phyloP scores from a whole-genome alignment of 1,284 basidiomycete species.

The Pseudomicrostroma phylloplanum region DNA sequence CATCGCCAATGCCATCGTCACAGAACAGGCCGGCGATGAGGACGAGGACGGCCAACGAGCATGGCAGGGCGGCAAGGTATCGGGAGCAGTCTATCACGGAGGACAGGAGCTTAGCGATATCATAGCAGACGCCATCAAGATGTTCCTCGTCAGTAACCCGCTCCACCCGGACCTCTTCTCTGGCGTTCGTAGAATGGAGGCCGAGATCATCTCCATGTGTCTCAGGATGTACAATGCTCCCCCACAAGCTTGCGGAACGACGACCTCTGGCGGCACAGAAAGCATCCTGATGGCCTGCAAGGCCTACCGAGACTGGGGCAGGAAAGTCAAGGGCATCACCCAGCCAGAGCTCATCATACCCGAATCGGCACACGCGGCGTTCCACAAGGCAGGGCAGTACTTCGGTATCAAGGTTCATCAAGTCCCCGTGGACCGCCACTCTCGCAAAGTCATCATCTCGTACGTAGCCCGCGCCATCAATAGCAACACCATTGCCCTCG shows the following conservation, averaged over 20 bases:
- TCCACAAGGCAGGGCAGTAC: constrained; percentile 85
- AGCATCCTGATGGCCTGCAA: constrained; percentile 91
- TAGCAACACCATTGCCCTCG: constrained; percentile 59
- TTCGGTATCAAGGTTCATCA: constrained; percentile 85
- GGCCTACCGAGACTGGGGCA: constrained; percentile 88
- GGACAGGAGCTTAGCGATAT: constrained; percentile 41
- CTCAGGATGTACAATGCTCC: constrained; percentile 73
- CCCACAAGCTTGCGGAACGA: constrained; percentile 68
- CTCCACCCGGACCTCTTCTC: constrained; percentile 95
- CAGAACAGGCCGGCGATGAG: constrained; percentile 14
- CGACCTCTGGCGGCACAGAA: constrained; percentile 92
- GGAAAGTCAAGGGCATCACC: constrained; percentile 74
- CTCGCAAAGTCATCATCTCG: constrained; percentile 73
- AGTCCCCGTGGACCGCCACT: constrained; percentile 74
- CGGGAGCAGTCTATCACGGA: constrained; percentile 51
- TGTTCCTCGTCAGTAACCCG: constrained; percentile 64
- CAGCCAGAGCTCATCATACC: constrained; percentile 90
- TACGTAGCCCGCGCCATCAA: constrained; percentile 62
- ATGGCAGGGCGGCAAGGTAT: constrained; percentile 46
- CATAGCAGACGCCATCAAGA: constrained; percentile 33
- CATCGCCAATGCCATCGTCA: not conserved
- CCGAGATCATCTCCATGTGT: constrained; percentile 91
- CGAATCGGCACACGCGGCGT: constrained; percentile 82
- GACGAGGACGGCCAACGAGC: constrained; percentile 36
- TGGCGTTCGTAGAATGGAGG: constrained; percentile 91